These are phyloP conservation scores for Lyophyllum decastes DNA, from an alignment of 768 basidiomycete genomes.

Conservation along the genomic window DNA sequence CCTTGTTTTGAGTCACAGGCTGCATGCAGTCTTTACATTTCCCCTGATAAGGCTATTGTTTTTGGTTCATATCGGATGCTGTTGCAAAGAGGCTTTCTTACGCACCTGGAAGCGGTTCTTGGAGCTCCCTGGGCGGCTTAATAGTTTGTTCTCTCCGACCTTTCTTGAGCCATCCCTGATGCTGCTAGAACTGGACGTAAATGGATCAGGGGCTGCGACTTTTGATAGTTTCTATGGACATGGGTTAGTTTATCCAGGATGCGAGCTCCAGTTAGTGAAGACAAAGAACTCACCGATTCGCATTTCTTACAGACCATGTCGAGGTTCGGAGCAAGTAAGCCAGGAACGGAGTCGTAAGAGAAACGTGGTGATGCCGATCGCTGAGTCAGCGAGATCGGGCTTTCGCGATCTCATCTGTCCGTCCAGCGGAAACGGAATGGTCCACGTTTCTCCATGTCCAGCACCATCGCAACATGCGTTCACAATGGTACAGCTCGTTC, in stretches of 20 bases:
- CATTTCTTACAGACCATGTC: conserved; percentile 89
- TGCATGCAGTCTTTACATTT: conserved; percentile 91
- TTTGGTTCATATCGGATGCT: conserved; percentile 16
- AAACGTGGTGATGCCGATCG: conserved; percentile 24
- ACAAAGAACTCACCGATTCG: conserved; percentile 54
- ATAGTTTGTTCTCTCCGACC: conserved; percentile 84
- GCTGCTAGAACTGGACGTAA: conserved; percentile 67
- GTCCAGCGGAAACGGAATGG: neutral
- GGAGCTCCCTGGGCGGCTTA: conserved; percentile 66
- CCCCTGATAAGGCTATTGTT: conserved; percentile 74
- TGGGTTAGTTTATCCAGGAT: conserved; percentile 6
- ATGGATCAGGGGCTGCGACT: conserved; percentile 88
- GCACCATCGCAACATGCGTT: conserved; percentile 34
- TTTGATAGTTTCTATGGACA: conserved; percentile 82
- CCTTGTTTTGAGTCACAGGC: conserved; percentile 80
- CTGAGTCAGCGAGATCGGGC: conserved; percentile 34
- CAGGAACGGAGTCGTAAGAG: conserved; percentile 7
- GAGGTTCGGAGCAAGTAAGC: conserved; percentile 20
- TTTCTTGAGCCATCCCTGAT: conserved; percentile 82
- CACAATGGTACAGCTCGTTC: conserved; percentile 31
- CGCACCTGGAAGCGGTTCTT: conserved; percentile 79
- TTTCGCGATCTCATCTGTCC: conserved; percentile 22
- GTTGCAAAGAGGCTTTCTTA: conserved; percentile 19
- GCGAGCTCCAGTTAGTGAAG: conserved; percentile 7
- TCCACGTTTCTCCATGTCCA: conserved; percentile 1